Base-by-base conservation (phyloP, 805 yeast genomes). In the Scheffersomyces amazonensis region DNA sequence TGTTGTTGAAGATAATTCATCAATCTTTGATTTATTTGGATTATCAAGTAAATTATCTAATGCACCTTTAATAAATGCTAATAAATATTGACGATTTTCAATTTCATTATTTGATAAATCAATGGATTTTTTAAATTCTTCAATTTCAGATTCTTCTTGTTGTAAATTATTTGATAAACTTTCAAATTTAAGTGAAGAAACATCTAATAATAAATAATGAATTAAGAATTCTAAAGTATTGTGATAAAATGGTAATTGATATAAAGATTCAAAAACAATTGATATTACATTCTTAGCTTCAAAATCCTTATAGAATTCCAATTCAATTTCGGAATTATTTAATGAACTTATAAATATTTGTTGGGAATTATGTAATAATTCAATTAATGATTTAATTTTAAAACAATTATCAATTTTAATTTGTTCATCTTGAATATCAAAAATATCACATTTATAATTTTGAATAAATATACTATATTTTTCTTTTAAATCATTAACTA, bases 201-300 rank as follows among this genome's bases (percentile, higher is more conserved):
- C 32, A 48, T 78, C 87, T 32, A 66, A 61, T 15, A 71, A 47
- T 3, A 71, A 50, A 44, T 70, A 76, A 2, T 64, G 56, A 1
- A 72, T 43, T 10, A 77, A 48, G 15, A 60, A 46, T 34, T 69
- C 71, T 78, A 69, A 47, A 34, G 51, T 35, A 34, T 44, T 51
- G 38, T 54, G 48, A 42, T 66, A 72, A 4, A 53, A 44, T 0
- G 67, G 61, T 11, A 60, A 42, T 10, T 52, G 52, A 38, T 63
- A 69, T 3, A 77, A 42, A 11, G 49, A 41, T 34, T 60, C 64
- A 19, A 65, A 67, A 13, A 58, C 38, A 29, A 39, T 37, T 49
- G 56, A 15, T 10, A 40, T 9, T 8, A 32, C 22, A 32, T 24
- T 16, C 13, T 8, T 30, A 16, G 19, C 11, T 22, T 34, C 18